Percentiles rank a stretch among this genome's conserved stretches.
These are phyloP conservation scores for Heracleum sosnowskyi DNA, from an alignment of 129 eudicot species.

Conservation along the genomic window DNA sequence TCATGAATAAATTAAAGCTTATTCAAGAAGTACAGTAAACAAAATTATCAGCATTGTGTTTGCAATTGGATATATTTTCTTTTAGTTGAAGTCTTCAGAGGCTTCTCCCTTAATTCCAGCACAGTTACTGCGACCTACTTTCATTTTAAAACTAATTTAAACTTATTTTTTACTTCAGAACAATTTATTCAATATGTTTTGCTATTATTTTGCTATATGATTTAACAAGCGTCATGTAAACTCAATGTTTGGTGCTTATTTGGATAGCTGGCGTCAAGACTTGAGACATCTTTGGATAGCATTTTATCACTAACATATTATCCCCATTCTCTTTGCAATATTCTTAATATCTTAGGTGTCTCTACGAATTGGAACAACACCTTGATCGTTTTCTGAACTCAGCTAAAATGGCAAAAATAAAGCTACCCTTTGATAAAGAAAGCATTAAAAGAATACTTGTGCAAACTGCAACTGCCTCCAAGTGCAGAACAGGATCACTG, in stretches of 20 bases:
- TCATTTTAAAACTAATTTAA: neutral
- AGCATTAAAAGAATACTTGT: constrained; percentile 60
- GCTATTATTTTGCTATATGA: neutral
- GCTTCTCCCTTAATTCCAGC: neutral
- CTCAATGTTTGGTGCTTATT: neutral
- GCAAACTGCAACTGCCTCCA: constrained; percentile 75
- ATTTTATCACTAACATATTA: neutral
- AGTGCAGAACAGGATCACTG: constrained; percentile 64
- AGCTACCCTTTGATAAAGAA: constrained; percentile 65
- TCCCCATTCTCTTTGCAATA: neutral
- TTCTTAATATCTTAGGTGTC: neutral
- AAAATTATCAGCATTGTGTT: neutral
- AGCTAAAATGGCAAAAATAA: constrained; percentile 65
- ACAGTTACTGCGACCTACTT: neutral
- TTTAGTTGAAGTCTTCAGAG: neutral
- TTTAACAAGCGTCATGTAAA: constrained; percentile 1
- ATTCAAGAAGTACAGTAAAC: neutral
- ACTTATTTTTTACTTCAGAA: neutral
- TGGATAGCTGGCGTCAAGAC: neutral
- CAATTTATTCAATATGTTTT: neutral
- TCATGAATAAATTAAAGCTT: neutral
- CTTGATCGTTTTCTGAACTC: constrained; percentile 74
- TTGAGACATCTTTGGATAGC: neutral
- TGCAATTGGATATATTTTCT: neutral
- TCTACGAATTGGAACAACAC: constrained; percentile 64